Base-by-base conservation (phyloP, 176 grass and related monocot genomes). In the Typha latifolia region DNA sequence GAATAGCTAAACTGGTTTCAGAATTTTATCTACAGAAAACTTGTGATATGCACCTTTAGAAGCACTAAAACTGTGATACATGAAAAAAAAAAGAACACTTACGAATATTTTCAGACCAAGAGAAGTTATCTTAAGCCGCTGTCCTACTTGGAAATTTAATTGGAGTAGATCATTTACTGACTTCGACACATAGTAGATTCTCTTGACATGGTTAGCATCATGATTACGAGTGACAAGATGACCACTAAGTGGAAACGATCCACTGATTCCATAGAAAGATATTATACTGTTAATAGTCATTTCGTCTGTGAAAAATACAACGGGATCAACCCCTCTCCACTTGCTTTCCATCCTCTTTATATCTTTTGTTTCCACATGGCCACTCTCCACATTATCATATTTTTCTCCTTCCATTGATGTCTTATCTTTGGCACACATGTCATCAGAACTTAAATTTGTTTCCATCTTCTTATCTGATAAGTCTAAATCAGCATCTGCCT, bases 31-130 rank as follows among this genome's bases (percentile, higher is more conserved):
- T 9, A 57, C 15, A 18, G 52, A 57, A 18, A 20, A 57, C 19
- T 21, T 7, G 4, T 5, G 4, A 37, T 57, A 10, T 57, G 16
- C n/a, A 57, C 2, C 15, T 21, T 5, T 9, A 21, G 9, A 57
- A 20, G n/a, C 15, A 57, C 4, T 57, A 57, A 10, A 20, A 20
- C 4, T 14, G 16, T 57, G 52, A 57, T 8, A 53, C 15, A 50
- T 55, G 13, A 26, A 63, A n/a, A 62, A 63, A n/a, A 62, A 52
- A 48, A 27, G 49, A 59, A 57, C 32, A 85, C 94, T 80, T 93
- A 97, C 94, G 80, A 97, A 97, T 72, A 97, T 87, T 66, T 97
- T 93, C 68, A 97, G 80, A 32, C 94, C 94, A 48, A 97, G 81
- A 65, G 94, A 97, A 5, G 94, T 90, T 49, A 97, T 87, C 68